Conservation (phyloP, 164 flowering plant species). For the Warburgia ugandensis region DNA sequence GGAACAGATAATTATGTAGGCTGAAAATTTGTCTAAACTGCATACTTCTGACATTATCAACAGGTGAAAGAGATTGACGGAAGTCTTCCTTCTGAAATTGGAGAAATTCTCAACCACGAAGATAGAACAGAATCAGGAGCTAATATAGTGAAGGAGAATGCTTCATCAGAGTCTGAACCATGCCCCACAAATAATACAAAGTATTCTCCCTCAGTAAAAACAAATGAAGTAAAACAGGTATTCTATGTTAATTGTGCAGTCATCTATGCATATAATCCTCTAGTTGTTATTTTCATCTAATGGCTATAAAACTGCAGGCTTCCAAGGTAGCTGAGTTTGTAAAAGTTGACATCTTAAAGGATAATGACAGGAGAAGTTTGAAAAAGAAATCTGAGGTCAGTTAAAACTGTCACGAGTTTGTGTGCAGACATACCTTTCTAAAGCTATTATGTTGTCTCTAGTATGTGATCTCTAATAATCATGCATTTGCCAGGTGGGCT, state of each 20-base stretch:
- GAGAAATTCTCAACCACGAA: slow-evolving; percentile 34
- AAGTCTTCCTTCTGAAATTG: slow-evolving; percentile 50
- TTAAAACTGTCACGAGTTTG: too few relatives aligned
- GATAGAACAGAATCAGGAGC: slow-evolving; percentile 16
- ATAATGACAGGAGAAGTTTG: slow-evolving; percentile 17
- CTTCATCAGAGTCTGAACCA: slow-evolving; percentile 17
- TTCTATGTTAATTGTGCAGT: slow-evolving; percentile 1
- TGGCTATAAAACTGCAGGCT: slow-evolving; percentile 22
- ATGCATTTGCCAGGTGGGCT: slow-evolving; percentile 44
- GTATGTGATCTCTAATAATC: slow-evolving; percentile 8
- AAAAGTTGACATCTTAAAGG: slow-evolving; percentile 16
- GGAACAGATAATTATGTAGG: not conserved
- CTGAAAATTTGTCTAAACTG: not conserved
- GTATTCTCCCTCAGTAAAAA: slow-evolving; percentile 11
- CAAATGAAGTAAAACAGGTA: slow-evolving; percentile 27
- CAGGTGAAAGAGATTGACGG: slow-evolving; percentile 72
- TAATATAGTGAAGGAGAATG: slow-evolving; percentile 17
- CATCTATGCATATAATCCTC: not conserved
- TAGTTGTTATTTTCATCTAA: not conserved
- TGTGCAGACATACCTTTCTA: too few relatives aligned
- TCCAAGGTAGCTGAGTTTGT: slow-evolving; percentile 16
- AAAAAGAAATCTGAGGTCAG: slow-evolving; percentile 42
- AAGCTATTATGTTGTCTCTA: too few relatives aligned
- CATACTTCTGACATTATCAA: slow-evolving; percentile 9
- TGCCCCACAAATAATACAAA: slow-evolving; percentile 4